Percentiles rank a stretch among this genome's conserved stretches.
These are phyloP conservation scores for Kwoniella bestiolae DNA, from an alignment of 768 basidiomycete genomes.

Conservation along the genomic window DNA sequence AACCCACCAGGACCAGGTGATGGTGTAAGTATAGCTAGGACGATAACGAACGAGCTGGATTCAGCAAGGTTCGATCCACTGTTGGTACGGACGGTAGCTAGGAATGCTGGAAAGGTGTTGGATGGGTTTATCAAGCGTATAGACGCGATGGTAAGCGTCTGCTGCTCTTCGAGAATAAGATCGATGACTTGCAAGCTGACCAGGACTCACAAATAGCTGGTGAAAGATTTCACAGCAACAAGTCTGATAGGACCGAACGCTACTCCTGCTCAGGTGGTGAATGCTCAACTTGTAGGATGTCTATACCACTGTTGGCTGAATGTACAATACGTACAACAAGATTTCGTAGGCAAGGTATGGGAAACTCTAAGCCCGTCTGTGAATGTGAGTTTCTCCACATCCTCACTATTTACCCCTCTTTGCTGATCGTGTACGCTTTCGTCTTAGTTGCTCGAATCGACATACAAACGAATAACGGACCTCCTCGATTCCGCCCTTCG, in stretches of 20 bases:
- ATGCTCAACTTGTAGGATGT: slow-evolving; percentile 76
- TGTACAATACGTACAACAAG: slow-evolving; percentile 68
- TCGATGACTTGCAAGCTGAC: no score
- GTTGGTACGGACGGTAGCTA: slow-evolving; percentile 76
- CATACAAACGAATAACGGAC: slow-evolving; percentile 51
- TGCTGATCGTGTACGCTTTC: neutral
- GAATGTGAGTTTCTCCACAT: slow-evolving; percentile 68
- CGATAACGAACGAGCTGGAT: slow-evolving; percentile 87
- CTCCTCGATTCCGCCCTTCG: slow-evolving; percentile 62
- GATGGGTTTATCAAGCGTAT: slow-evolving; percentile 70
- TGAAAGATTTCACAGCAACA: slow-evolving; percentile 76
- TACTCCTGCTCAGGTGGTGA: slow-evolving; percentile 76
- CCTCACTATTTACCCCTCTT: no score
- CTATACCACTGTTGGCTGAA: slow-evolving; percentile 76
- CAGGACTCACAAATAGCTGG: slow-evolving; percentile 62
- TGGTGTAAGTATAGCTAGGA: slow-evolving; percentile 74
- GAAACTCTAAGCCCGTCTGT: slow-evolving; percentile 65
- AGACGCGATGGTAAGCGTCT: slow-evolving; percentile 69
- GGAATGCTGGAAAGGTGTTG: slow-evolving; percentile 69
- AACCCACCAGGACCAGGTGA: slow-evolving; percentile 75
- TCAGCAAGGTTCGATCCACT: slow-evolving; percentile 91
- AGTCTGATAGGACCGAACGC: slow-evolving; percentile 75
- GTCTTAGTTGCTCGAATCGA: slow-evolving; percentile 23
- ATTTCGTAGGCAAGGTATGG: slow-evolving; percentile 69
- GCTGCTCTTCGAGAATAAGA: no score